phyloP scores from a whole-genome alignment of 2,329 filamentous ascomycete species.

The Fusarium bactridioides region DNA sequence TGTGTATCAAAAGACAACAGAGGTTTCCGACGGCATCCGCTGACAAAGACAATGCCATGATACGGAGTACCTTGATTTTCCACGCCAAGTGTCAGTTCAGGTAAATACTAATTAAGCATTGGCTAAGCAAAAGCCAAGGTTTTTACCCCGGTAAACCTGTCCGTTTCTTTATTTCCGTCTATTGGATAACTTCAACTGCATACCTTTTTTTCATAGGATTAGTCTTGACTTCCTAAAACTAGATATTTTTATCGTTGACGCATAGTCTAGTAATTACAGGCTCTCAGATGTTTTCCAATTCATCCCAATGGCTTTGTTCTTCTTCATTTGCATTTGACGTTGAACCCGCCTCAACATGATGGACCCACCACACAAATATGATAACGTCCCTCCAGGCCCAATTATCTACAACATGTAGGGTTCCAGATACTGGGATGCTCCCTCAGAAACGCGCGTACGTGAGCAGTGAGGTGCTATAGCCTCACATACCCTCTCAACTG shows the following conservation, averaged over 20 bases:
- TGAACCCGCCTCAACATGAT: neutral
- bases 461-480: neutral
- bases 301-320: neutral
- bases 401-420: constrained; percentile 25
- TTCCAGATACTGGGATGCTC: constrained; percentile 13
- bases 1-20: neutral
- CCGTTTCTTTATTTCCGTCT: neutral
- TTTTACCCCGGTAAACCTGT: neutral
- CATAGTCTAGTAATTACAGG: neutral
- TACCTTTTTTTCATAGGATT: neutral
- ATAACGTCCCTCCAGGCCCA: constrained; percentile 12
- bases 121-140: constrained; percentile 20
- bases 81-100: neutral
- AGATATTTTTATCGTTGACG: neutral
- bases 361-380: constrained; percentile 9
- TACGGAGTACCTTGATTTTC: neutral
- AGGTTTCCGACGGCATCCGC: neutral
- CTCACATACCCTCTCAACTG: neutral
- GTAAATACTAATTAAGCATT: constrained; percentile 16
- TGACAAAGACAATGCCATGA: neutral
- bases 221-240: neutral
- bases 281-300: no score
- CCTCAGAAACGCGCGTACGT: constrained; percentile 27
- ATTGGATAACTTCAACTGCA: neutral
- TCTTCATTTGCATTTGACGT: neutral